Percentiles rank a stretch among this genome's conserved stretches.
Evolutionary conservation across 352 stramenopile species (phyloP).

Genomic region (Globisporangium recalcitrans): DNA sequence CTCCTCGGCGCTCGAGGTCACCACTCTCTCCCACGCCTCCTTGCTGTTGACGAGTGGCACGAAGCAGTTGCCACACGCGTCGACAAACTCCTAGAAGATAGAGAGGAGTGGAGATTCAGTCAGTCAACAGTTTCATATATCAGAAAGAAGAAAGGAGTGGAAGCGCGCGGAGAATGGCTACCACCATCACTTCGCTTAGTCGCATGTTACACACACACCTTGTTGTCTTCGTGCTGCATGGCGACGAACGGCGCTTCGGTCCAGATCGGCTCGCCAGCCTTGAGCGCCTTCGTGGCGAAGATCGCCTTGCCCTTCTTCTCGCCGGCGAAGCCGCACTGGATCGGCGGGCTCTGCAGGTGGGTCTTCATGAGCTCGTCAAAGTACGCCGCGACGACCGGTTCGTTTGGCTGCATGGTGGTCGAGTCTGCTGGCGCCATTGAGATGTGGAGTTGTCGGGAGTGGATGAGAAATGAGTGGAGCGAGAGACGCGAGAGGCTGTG

Average conservation of each 20-base stretch:
- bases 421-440: constrained; percentile 6
- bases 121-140: constrained; percentile 7
- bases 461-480: background rate
- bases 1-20: constrained; percentile 31
- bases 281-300: constrained; percentile 46
- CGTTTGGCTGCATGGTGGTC: constrained; percentile 37
- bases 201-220: constrained; percentile 20
- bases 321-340: constrained; percentile 41
- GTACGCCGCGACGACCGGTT: constrained; percentile 44
- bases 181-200: background rate
- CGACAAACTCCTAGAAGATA: constrained; percentile 49
- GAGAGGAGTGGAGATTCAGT: too few species aligned
- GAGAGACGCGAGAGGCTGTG: background rate
- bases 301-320: constrained; percentile 74
- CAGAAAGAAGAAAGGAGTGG: constrained; percentile 12
- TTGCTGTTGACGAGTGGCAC: constrained; percentile 65
- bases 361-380: constrained; percentile 56
- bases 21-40: constrained; percentile 49
- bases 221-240: constrained; percentile 77
- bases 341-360: constrained; percentile 44
- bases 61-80: constrained; percentile 80
- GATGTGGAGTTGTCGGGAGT: background rate
- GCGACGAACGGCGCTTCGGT: constrained; percentile 57
- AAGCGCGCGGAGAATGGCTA: constrained; percentile 1
- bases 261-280: constrained; percentile 57